Conservation (phyloP, 495 filamentous ascomycete genomes). For the Penicillium fimorum region DNA sequence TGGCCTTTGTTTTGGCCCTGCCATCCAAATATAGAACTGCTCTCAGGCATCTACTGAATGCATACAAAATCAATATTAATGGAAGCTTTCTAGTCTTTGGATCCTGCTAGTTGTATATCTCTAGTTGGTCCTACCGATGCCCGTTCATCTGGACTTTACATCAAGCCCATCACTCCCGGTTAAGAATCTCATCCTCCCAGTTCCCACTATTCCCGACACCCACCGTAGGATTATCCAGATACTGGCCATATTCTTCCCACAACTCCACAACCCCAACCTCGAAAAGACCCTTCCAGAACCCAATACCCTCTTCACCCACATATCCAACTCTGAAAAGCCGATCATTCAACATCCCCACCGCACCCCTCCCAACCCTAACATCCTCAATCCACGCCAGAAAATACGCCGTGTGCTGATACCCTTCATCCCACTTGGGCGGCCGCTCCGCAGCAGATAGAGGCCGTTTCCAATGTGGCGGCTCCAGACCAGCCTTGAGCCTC, state of each 20-base stretch:
- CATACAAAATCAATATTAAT: conserved; percentile 18
- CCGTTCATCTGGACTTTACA: not conserved
- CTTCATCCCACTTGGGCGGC: conserved; percentile 71
- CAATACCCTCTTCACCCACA: conserved; percentile 43
- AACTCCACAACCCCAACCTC: conserved; percentile 63
- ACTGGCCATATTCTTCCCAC: conserved; percentile 68
- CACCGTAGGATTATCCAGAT: conserved; percentile 28
- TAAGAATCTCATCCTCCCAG: conserved; percentile 35
- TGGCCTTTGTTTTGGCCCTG: conserved; percentile 15
- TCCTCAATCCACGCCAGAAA: conserved; percentile 70
- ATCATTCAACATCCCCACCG: conserved; percentile 73
- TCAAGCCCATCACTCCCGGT: conserved; percentile 13
- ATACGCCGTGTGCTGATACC: conserved; percentile 90
- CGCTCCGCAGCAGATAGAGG: conserved; percentile 48
- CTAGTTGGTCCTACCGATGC: not conserved
- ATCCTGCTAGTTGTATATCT: not conserved
- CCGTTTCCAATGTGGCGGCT: conserved; percentile 81
- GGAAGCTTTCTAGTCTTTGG: not conserved
- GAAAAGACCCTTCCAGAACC: conserved; percentile 72
- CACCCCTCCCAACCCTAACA: conserved; percentile 72
- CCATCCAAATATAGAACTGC: conserved; percentile 27
- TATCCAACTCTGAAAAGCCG: conserved; percentile 54
- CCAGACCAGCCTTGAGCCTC: conserved; percentile 66
- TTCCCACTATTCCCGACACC: conserved; percentile 14
- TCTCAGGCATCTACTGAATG: conserved; percentile 27